Evolutionary conservation across 805 yeast species (phyloP).

Genomic region (Vanderwaltozyma yarrowii): DNA sequence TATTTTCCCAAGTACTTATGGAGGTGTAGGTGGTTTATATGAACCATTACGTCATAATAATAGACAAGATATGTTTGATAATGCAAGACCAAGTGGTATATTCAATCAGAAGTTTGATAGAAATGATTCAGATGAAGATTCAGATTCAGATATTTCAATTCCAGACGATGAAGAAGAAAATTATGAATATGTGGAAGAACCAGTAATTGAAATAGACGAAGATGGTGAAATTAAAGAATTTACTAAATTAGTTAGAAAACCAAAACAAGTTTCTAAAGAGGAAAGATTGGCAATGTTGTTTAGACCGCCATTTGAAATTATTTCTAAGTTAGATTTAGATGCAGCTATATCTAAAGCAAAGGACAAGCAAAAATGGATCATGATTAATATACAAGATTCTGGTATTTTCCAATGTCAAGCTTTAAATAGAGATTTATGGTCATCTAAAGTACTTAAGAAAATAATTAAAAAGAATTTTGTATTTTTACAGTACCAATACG

Average conservation of each 20-base stretch:
- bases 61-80: constrained; percentile 29
- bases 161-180: constrained; percentile 32
- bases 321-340: constrained; percentile 58
- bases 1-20: constrained; percentile 29
- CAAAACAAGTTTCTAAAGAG: constrained; percentile 20
- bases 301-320: constrained; percentile 89
- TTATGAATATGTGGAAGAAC: constrained; percentile 27
- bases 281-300: constrained; percentile 71
- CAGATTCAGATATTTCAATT: constrained; percentile 26
- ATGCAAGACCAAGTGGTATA: constrained; percentile 26
- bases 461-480: constrained; percentile 59
- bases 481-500: constrained; percentile 77
- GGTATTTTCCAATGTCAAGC: constrained; percentile 83
- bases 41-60: constrained; percentile 16
- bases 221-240: constrained; percentile 31
- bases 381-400: constrained; percentile 80
- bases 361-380: constrained; percentile 61
- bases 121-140: constrained; percentile 27
- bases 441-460: constrained; percentile 52
- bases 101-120: constrained; percentile 29
- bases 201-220: constrained; percentile 24
- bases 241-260: constrained; percentile 20
- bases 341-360: constrained; percentile 59
- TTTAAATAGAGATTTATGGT: constrained; percentile 90
- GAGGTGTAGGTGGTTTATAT: constrained; percentile 32